These are phyloP conservation scores for Teratosphaeriaceae sp. DNA, from an alignment of 2,329 filamentous ascomycete species.

Conservation along the genomic window DNA sequence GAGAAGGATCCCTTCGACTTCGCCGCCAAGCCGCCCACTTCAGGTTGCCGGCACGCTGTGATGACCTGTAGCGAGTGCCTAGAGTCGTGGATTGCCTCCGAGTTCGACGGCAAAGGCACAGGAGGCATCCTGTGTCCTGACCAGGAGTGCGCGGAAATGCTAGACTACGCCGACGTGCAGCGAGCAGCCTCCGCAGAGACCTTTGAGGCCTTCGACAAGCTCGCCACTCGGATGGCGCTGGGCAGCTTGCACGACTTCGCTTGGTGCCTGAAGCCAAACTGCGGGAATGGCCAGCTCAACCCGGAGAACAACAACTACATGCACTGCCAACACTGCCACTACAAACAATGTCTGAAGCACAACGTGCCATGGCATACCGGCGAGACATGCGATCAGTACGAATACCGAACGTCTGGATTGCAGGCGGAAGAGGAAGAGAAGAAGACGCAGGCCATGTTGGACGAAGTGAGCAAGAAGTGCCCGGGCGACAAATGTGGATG, in stretches of 20 bases:
- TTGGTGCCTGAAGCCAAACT: slow-evolving; percentile 47
- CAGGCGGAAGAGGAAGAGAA: slow-evolving; percentile 19
- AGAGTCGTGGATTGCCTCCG: slow-evolving; percentile 32
- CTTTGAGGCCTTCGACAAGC: slow-evolving; percentile 42
- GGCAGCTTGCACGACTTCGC: slow-evolving; percentile 41
- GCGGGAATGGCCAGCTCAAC: slow-evolving; percentile 49
- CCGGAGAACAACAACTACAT: slow-evolving; percentile 34
- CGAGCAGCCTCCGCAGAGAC: slow-evolving; percentile 39
- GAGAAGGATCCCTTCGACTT: slow-evolving; percentile 26
- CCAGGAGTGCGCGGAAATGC: slow-evolving; percentile 40
- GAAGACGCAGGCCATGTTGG: slow-evolving; percentile 24
- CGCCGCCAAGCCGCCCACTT: slow-evolving; percentile 26
- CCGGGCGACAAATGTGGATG: slow-evolving; percentile 30
- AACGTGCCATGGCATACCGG: slow-evolving; percentile 31
- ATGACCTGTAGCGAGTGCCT: slow-evolving; percentile 34
- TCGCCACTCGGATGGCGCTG: slow-evolving; percentile 40
- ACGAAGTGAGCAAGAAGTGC: slow-evolving; percentile 31
- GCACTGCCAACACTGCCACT: slow-evolving; percentile 30
- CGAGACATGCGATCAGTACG: slow-evolving; percentile 36
- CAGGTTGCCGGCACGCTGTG: slow-evolving; percentile 27
- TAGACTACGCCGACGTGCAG: slow-evolving; percentile 42
- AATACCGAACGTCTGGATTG: slow-evolving; percentile 24
- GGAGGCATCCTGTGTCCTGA: slow-evolving; percentile 48
- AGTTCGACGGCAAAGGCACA: slow-evolving; percentile 35
- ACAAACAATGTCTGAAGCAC: slow-evolving; percentile 32